Base-by-base conservation (phyloP, 345 rosid species). In the Salix udensis region DNA sequence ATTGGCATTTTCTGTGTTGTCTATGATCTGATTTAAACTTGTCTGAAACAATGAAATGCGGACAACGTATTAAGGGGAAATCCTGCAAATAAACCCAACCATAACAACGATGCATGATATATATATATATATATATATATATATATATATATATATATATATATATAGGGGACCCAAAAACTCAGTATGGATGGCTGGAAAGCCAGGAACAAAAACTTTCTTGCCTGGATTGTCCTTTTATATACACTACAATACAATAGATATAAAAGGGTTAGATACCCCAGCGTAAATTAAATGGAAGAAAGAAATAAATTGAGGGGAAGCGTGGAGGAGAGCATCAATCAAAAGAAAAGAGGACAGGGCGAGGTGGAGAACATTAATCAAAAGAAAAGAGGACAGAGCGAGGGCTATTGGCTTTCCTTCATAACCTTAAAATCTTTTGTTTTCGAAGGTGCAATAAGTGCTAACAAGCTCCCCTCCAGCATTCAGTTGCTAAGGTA, bases 201-300 rank as follows among this genome's bases (percentile, higher is more conserved):
- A 64, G 73, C 66, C 71, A 67, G 70, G 78, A 65, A 74, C 74
- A 74, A 70, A 83, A 72, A 55, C 71, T 75, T 78, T 79, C 62
- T 77, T 55, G 78, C 81, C 70, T 58, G 15, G 71, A 77, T 66
- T 64, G 77, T 74, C 76, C 79, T 76, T 72, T 82, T 88, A 82
- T 86, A 85, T 87, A 87, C 86, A 85, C 86, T 77, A 83, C 83
- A 80, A 83, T 84, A 83, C 87, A 83, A 72, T 31, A 76, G 78
- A 82, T 79, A 77, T 76, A 74, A 70, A 75, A 78, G 52, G 81
- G 90, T 79, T 50, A 68, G 70, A 64, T 52, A 74, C 84, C 85
- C 84, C 77, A 62, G 18, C 76, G 4, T n/a, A n/a, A 80, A 77
- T 80, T 75, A 73, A 83, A 82, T 83, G 80, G 62, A 79, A 71